phyloP scores from a whole-genome alignment of 768 basidiomycete genomes.

The Coprinopsis strossmayeri region DNA sequence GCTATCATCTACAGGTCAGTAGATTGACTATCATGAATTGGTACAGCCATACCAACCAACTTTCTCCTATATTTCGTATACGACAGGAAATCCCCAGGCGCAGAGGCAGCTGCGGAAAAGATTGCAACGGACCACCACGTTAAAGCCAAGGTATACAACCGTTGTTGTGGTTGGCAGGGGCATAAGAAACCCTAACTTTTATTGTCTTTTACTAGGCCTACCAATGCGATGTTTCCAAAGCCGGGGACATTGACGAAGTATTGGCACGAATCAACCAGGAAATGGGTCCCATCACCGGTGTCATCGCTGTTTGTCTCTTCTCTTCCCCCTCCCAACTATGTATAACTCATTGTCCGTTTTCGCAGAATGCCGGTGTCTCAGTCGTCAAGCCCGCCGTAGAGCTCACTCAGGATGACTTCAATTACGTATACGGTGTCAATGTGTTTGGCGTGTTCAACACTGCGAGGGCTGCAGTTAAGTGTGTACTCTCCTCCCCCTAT shows the following conservation, averaged over 20 bases:
- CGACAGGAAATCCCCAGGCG: conserved; percentile 39
- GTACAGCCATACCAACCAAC: neutral
- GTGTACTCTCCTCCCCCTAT: conserved; percentile 10
- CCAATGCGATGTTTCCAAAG: conserved; percentile 53
- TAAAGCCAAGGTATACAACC: conserved; percentile 30
- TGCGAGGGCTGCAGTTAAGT: conserved; percentile 52
- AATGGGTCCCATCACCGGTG: conserved; percentile 40
- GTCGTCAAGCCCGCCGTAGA: conserved; percentile 58
- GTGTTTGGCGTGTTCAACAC: conserved; percentile 65
- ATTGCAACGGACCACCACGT: conserved; percentile 40
- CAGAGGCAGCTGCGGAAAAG: conserved; percentile 38
- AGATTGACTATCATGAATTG: neutral
- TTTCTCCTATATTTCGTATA: neutral
- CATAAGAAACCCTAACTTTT: neutral
- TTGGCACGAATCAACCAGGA: conserved; percentile 45
- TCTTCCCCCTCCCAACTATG: neutral
- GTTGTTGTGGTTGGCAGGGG: neutral
- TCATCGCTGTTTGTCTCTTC: conserved; percentile 40
- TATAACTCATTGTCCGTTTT: too few species aligned
- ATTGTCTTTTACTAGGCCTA: conserved; percentile 37
- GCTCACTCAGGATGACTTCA: conserved; percentile 48
- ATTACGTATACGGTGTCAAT: conserved; percentile 48
- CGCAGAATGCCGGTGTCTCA: conserved; percentile 56
- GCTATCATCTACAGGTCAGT: conserved; percentile 54
- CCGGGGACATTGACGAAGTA: conserved; percentile 32